A percentile compares a stretch with the other conserved stretches of the same genome.
Conservation (phyloP, 1,284 basidiomycete species). For the Rhodotorula sp. region DNA sequence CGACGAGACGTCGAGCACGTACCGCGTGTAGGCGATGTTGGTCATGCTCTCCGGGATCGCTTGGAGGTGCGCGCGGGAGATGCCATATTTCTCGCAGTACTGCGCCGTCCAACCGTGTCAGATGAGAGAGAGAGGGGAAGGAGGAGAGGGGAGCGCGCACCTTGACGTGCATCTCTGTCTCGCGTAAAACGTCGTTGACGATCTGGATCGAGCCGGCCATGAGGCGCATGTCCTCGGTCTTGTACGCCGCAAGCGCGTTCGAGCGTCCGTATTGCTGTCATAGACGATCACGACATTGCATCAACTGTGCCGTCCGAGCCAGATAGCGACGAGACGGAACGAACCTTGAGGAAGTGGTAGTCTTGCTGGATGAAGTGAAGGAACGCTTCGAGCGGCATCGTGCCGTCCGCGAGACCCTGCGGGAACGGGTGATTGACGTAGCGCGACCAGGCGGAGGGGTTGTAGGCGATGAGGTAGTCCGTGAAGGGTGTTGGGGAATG, state of each 20-base stretch:
- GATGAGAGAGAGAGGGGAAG: not conserved
- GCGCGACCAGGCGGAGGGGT: slow-evolving; percentile 43
- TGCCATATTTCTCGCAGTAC: slow-evolving; percentile 69
- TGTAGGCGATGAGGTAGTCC: slow-evolving; percentile 62
- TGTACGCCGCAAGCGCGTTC: slow-evolving; percentile 67
- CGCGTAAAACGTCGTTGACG: slow-evolving; percentile 64
- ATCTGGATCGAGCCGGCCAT: slow-evolving; percentile 67
- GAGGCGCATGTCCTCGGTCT: slow-evolving; percentile 63
- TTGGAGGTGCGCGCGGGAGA: slow-evolving; percentile 62
- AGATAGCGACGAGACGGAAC: not conserved
- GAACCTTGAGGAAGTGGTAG: slow-evolving; percentile 53
- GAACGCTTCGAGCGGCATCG: slow-evolving; percentile 51
- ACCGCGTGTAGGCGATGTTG: slow-evolving; percentile 68
- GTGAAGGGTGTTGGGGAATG: slow-evolving; percentile 68
- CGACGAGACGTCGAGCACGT: slow-evolving; percentile 71
- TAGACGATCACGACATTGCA: not conserved
- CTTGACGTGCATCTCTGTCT: slow-evolving; percentile 68
- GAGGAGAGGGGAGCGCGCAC: slow-evolving; percentile 38
- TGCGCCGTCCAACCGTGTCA: slow-evolving; percentile 14
- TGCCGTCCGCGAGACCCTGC: slow-evolving; percentile 38
- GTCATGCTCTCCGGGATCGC: slow-evolving; percentile 58
- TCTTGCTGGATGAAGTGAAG: slow-evolving; percentile 75
- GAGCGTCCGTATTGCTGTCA: slow-evolving; percentile 66
- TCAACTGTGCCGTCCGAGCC: not conserved
- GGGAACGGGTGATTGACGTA: slow-evolving; percentile 44